phyloP scores from a whole-genome alignment of 2,329 filamentous ascomycete genomes.

The Colletotrichum truncatum region DNA sequence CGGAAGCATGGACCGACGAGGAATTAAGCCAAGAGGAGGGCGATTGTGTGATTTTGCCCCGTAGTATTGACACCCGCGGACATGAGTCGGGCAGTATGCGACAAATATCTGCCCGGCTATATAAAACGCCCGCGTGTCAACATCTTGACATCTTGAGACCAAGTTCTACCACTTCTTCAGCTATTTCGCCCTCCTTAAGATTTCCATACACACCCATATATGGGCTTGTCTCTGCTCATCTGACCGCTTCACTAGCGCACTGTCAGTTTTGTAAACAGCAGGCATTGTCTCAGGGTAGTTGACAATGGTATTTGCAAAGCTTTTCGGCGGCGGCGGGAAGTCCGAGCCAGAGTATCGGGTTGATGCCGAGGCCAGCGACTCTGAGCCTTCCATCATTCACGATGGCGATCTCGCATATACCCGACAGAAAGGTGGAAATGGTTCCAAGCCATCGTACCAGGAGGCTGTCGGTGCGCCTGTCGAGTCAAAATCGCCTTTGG shows the following conservation, averaged over 20 bases:
- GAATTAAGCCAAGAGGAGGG: constrained; percentile 15
- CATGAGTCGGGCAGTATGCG: neutral
- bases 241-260: too few relatives aligned
- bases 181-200: neutral
- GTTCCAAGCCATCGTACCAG: constrained; percentile 61
- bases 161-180: neutral
- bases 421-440: constrained; percentile 56
- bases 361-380: constrained; percentile 33
- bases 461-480: constrained; percentile 71
- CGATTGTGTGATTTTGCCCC: constrained; percentile 23
- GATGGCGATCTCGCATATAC: constrained; percentile 54
- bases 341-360: neutral
- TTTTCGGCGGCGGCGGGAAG: constrained; percentile 19
- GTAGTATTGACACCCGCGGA: neutral
- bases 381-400: constrained; percentile 38
- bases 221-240: too few relatives aligned
- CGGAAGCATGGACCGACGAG: constrained; percentile 5
- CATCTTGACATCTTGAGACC: too few relatives aligned
- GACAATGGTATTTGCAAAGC: constrained; percentile 17
- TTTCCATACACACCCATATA: too few relatives aligned
- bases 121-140: neutral
- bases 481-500: constrained; percentile 65
- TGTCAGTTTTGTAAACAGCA: neutral
- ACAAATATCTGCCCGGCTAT: neutral
- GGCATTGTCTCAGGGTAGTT: neutral